These are phyloP conservation scores for Dactylellina cionopaga DNA, from an alignment of 2,329 filamentous ascomycete species.

Conservation along the genomic window DNA sequence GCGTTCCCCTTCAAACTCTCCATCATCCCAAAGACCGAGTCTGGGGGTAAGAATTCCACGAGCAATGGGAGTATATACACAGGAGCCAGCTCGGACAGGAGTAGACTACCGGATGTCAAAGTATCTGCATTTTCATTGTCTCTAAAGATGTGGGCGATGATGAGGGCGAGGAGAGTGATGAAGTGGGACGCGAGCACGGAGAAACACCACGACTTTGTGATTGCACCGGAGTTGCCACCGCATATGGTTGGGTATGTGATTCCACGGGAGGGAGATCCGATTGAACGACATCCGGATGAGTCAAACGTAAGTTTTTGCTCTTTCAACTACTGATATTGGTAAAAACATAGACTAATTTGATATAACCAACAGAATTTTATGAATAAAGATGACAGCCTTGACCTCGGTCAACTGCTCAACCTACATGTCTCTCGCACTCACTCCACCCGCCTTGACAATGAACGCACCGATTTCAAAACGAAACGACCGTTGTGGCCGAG, in stretches of 20 bases:
- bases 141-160: constrained; percentile 35
- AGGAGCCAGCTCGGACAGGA: background rate
- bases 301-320: constrained; percentile 21
- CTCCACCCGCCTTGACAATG: constrained; percentile 18
- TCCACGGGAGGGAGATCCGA: constrained; percentile 2
- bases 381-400: constrained; percentile 23
- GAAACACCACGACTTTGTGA: constrained; percentile 33
- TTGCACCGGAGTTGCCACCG: constrained; percentile 24
- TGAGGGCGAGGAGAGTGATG: constrained; percentile 25
- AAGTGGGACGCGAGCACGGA: constrained; percentile 20
- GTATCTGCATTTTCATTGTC: constrained; percentile 17
- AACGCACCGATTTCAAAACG: constrained; percentile 28
- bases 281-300: constrained; percentile 31
- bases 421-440: constrained; percentile 40
- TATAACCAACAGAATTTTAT: background rate
- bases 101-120: constrained; percentile 30
- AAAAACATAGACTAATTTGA: background rate
- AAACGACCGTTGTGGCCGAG: constrained; percentile 37
- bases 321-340: background rate
- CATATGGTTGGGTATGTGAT: constrained; percentile 46
- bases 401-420: constrained; percentile 42
- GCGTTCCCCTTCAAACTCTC: constrained; percentile 36
- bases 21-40: constrained; percentile 18
- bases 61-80: constrained; percentile 11
- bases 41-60: background rate